Percentiles rank a stretch among this genome's conserved stretches.
These are phyloP conservation scores for Xylaria sp. DNA, from an alignment of 2,329 filamentous ascomycete genomes.

Conservation along the genomic window DNA sequence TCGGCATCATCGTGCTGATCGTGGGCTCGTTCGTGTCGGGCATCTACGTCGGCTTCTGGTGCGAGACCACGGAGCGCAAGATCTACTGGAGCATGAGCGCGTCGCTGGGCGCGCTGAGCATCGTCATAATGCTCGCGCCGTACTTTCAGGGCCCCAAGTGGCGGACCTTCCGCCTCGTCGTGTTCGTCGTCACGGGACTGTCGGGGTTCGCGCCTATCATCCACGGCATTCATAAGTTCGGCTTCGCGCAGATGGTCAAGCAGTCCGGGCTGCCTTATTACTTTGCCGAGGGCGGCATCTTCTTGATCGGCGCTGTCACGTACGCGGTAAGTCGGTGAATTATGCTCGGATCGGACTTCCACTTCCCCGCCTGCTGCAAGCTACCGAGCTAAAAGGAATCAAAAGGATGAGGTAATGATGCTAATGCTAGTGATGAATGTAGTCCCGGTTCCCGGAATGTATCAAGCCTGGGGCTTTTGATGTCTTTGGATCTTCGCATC, in stretches of 20 bases:
- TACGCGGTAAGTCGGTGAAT: conserved; percentile 52
- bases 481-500: conserved; percentile 58
- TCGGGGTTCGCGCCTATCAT: conserved; percentile 54
- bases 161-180: conserved; percentile 51
- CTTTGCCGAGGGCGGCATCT: conserved; percentile 52
- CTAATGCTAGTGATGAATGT: conserved; percentile 27
- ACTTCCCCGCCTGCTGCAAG: neutral
- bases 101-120: conserved; percentile 49
- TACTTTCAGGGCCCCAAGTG: conserved; percentile 52
- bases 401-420: conserved; percentile 26
- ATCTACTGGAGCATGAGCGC: conserved; percentile 72
- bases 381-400: neutral
- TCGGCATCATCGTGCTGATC: conserved; percentile 75
- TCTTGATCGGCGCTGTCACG: conserved; percentile 53
- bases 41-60: conserved; percentile 71
- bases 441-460: conserved; percentile 57
- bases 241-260: conserved; percentile 53
- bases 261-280: conserved; percentile 57
- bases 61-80: conserved; percentile 61
- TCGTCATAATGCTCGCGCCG: conserved; percentile 52
- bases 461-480: conserved; percentile 57
- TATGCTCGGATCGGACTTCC: conserved; percentile 12
- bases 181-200: conserved; percentile 54
- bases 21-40: conserved; percentile 74
- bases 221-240: conserved; percentile 54